Conservation (phyloP, 1,139 yeast genomes). For the Hanseniaspora sp. region DNA sequence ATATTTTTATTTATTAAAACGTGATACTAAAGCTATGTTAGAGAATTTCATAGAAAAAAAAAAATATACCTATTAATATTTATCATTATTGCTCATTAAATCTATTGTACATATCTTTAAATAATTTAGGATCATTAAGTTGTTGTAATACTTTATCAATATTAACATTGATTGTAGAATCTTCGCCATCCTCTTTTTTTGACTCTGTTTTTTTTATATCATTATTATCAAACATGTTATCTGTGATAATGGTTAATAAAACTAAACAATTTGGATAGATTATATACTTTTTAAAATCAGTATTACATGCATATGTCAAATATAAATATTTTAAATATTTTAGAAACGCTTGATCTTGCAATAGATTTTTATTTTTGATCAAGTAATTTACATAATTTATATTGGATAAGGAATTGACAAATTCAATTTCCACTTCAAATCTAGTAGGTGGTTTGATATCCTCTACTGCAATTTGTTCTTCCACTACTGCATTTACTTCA, state of each 20-base stretch:
- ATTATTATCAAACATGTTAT: conserved; percentile 20
- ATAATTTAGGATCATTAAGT: conserved; percentile 49
- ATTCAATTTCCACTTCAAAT: conserved; percentile 67
- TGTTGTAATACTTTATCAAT: conserved; percentile 45
- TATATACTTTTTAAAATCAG: conserved; percentile 52
- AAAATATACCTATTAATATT: too few species aligned
- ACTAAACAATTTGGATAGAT: conserved; percentile 67
- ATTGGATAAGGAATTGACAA: conserved; percentile 67
- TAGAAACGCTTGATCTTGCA: conserved; percentile 39
- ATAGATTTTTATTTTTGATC: conserved; percentile 45
- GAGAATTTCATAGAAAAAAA: too few species aligned
- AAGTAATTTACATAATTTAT: conserved; percentile 58
- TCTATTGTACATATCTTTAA: conserved; percentile 66
- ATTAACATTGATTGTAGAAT: conserved; percentile 30
- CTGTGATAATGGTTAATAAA: conserved; percentile 44
- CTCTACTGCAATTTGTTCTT: conserved; percentile 4
- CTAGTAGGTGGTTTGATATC: conserved; percentile 40
- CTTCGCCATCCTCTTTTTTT: conserved; percentile 19
- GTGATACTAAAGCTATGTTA: too few species aligned
- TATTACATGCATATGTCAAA: conserved; percentile 52
- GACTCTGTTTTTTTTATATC: conserved; percentile 22
- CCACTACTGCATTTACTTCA: conserved; percentile 17
- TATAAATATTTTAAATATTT: conserved; percentile 48
- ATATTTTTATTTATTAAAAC: too few species aligned
- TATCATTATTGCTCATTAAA: conserved; percentile 37